Evolutionary conservation across 2,329 filamentous ascomycete species (phyloP).

Genomic region (Colletotrichum sp.): DNA sequence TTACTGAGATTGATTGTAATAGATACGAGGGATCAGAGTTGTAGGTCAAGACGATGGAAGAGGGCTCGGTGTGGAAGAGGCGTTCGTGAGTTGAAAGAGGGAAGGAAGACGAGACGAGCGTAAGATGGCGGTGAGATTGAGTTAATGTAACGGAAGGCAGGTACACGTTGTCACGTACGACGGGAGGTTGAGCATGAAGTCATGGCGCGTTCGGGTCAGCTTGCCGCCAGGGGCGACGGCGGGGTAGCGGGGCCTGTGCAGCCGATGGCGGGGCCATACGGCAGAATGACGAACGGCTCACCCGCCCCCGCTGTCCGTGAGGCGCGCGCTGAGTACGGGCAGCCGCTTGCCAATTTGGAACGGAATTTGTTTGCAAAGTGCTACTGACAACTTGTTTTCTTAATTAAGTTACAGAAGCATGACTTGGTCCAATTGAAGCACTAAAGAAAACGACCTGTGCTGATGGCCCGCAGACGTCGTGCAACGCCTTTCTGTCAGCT

Average conservation of each 20-base stretch:
- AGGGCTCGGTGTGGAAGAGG: background rate
- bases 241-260: slow-evolving; percentile 5
- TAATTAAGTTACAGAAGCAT: background rate
- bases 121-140: background rate
- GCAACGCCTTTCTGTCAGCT: background rate
- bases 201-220: background rate
- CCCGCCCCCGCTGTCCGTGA: background rate
- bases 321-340: fast-evolving
- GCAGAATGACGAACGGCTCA: background rate
- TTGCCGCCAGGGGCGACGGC: background rate
- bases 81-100: background rate
- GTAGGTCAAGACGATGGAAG: background rate
- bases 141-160: background rate
- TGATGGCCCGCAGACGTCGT: background rate
- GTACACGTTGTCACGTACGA: background rate
- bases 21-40: background rate
- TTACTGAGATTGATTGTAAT: background rate
- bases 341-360: background rate
- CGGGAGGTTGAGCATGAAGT: slow-evolving; percentile 7
- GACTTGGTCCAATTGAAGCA: background rate
- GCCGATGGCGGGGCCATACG: slow-evolving; percentile 6
- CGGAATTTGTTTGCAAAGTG: fast-evolving
- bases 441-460: background rate
- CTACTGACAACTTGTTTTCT: background rate
- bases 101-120: background rate